A percentile compares a stretch with the other conserved stretches of the same genome.
Evolutionary conservation across 306 rosid genomes (phyloP).

Genomic region (Leucaena leucocephala): DNA sequence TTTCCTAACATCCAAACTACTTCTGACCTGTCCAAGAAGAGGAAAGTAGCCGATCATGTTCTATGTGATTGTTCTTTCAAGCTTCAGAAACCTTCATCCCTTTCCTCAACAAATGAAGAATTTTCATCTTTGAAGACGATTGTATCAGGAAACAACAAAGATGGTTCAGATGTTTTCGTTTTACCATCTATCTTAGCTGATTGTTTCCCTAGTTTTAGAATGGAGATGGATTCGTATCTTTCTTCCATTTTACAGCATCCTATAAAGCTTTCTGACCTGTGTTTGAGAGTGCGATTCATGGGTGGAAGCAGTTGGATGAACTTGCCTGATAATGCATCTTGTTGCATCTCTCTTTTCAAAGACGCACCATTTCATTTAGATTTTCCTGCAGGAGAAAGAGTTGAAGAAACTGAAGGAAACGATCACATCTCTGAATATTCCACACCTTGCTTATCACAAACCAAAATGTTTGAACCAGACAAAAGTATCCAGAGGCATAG

Average conservation of each 20-base stretch:
- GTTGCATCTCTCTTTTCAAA: conserved; percentile 1
- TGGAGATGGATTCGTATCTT: conserved; percentile 7
- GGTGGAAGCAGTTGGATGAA: background rate
- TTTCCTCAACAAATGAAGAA: background rate
- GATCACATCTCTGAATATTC: background rate
- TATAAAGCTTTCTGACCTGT: background rate
- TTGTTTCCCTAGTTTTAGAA: background rate
- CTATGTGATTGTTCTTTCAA: conserved; percentile 4
- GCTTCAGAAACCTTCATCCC: conserved; percentile 1
- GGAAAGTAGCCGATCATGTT: conserved; percentile 34
- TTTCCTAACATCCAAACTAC: conserved; percentile 23
- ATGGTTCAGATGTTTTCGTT: background rate
- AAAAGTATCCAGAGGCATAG: conserved; percentile 26
- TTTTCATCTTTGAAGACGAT: background rate
- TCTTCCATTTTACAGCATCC: background rate
- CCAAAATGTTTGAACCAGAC: conserved; percentile 39
- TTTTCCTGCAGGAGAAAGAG: conserved; percentile 19
- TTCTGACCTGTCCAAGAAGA: conserved; percentile 32
- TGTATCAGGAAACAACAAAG: background rate
- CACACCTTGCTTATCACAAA: conserved; percentile 20
- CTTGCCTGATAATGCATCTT: background rate
- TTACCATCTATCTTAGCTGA: background rate
- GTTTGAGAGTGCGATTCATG: background rate
- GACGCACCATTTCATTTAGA: background rate
- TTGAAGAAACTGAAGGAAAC: conserved; percentile 32